These are phyloP conservation scores for Colletotrichum tropicale DNA, from an alignment of 2,329 filamentous ascomycete genomes.

Conservation along the genomic window DNA sequence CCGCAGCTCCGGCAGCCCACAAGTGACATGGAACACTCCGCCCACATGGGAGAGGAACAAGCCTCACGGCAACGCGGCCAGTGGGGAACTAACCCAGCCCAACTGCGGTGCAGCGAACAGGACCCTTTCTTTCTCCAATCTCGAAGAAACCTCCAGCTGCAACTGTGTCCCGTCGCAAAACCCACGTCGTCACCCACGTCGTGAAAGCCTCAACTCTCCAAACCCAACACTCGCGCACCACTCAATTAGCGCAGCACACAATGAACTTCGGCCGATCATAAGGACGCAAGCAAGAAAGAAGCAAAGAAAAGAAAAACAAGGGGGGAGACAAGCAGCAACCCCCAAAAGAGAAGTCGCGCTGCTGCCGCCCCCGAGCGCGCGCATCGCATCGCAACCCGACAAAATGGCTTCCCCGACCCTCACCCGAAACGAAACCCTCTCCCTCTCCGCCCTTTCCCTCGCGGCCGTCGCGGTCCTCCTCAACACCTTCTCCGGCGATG, in stretches of 20 bases:
- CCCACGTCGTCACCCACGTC: background rate
- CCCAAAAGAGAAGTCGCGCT: background rate
- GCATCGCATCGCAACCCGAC: background rate
- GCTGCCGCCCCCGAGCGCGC: background rate
- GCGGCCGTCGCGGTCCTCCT: slow-evolving; percentile 75
- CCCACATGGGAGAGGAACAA: background rate
- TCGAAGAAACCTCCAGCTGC: background rate
- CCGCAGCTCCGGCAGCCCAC: background rate
- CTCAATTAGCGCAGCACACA: background rate
- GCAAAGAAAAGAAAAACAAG: background rate
- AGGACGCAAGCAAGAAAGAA: background rate
- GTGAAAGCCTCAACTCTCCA: background rate
- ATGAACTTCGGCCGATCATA: background rate
- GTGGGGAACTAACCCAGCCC: background rate
- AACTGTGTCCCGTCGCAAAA: slow-evolving; percentile 18
- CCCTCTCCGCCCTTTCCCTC: slow-evolving; percentile 66
- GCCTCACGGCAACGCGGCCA: background rate
- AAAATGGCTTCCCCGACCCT: slow-evolving; percentile 43
- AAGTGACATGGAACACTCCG: background rate
- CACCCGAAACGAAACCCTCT: slow-evolving; percentile 56
- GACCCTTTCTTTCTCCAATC: slow-evolving; percentile 4
- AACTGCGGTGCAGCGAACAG: background rate
- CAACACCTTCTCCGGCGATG: slow-evolving; percentile 84
- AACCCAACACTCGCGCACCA: background rate
- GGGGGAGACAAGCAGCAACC: background rate